phyloP scores from a whole-genome alignment of 768 basidiomycete species.

The Russula vinacea region DNA sequence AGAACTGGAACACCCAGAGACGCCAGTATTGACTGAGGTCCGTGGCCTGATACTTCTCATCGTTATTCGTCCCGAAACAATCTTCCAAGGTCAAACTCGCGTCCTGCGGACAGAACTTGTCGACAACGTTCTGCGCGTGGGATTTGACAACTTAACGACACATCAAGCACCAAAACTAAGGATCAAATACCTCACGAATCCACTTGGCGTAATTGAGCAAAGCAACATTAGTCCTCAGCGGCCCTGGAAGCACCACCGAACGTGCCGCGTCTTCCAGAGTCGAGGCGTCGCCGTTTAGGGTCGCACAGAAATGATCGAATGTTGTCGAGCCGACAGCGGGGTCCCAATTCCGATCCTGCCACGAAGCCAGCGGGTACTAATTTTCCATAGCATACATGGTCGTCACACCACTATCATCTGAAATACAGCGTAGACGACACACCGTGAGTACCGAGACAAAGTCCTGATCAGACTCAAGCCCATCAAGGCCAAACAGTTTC shows the following conservation, averaged over 20 bases:
- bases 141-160: background rate
- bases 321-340: conserved; percentile 54
- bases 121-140: conserved; percentile 23
- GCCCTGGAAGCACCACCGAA: conserved; percentile 3
- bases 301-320: conserved; percentile 67
- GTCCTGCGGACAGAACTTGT: conserved; percentile 34
- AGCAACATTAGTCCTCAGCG: conserved; percentile 48
- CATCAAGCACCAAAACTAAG: background rate
- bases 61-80: conserved; percentile 87
- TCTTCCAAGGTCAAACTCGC: conserved; percentile 47
- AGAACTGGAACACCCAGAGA: conserved; percentile 87
- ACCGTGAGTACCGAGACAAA: conserved; percentile 71
- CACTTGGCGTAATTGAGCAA: conserved; percentile 73
- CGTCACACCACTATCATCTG: background rate
- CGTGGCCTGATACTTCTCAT: conserved; percentile 55
- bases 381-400: background rate
- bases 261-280: conserved; percentile 2
- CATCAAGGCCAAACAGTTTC: conserved; percentile 68
- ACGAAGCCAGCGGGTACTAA: conserved; percentile 61
- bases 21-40: conserved; percentile 78
- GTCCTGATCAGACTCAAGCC: conserved; percentile 68
- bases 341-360: conserved; percentile 91
- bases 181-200: conserved; percentile 57
- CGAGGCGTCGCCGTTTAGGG: conserved; percentile 37
- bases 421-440: conserved; percentile 24